Conservation (phyloP, 1,284 basidiomycete species). For the Erythrobasidium hasegawianum region DNA sequence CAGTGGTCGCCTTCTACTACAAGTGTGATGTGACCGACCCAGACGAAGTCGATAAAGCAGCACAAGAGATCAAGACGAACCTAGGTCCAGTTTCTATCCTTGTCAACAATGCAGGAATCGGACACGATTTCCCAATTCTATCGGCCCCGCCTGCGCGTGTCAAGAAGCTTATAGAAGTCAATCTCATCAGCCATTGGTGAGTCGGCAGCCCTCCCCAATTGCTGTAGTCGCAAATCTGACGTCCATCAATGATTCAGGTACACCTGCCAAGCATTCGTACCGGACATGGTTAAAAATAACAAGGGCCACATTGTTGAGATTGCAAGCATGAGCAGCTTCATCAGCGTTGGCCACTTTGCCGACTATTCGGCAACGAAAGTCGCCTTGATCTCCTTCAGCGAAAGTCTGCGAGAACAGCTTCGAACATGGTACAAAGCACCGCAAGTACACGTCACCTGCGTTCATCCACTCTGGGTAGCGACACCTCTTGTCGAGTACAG, state of each 20-base stretch:
- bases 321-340: slow-evolving; percentile 6
- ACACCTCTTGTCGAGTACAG: slow-evolving; percentile 3
- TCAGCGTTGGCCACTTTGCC: neutral
- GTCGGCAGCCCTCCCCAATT: slow-evolving; percentile 56
- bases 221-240: no score
- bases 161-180: neutral
- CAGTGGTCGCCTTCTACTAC: slow-evolving; percentile 4
- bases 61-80: neutral
- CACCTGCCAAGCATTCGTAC: slow-evolving; percentile 84
- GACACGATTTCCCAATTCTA: slow-evolving; percentile 7
- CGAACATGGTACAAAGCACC: slow-evolving; percentile 12
- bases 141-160: neutral
- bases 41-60: slow-evolving; percentile 6
- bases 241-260: slow-evolving; percentile 83
- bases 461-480: slow-evolving; percentile 3
- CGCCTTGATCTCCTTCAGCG: slow-evolving; percentile 6
- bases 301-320: slow-evolving; percentile 72
- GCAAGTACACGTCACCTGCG: neutral
- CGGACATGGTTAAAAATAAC: slow-evolving; percentile 72
- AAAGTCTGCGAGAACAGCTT: slow-evolving; percentile 3
- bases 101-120: slow-evolving; percentile 28
- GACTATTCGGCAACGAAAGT: slow-evolving; percentile 6
- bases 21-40: slow-evolving; percentile 20
- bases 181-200: neutral
- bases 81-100: slow-evolving; percentile 10